A percentile compares a stretch with the other conserved stretches of the same genome.
Conservation (phyloP, 345 rosid species). For the Brassica juncea region DNA sequence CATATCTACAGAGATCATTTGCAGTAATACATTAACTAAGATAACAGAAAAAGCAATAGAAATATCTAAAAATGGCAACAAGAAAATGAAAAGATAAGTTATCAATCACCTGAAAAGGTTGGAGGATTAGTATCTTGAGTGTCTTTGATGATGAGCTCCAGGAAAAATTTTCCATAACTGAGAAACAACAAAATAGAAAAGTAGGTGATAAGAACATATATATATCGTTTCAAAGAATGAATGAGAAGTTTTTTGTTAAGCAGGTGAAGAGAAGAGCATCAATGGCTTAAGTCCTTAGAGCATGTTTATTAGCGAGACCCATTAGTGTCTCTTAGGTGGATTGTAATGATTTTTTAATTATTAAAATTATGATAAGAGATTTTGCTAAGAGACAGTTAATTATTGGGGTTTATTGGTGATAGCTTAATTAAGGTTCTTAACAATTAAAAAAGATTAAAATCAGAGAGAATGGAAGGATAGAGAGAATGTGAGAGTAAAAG, state of each 20-base stretch:
- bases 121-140: slow-evolving; percentile 42
- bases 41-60: neutral
- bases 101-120: slow-evolving; percentile 60
- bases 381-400: too few relatives aligned
- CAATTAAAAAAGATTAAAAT: too few relatives aligned
- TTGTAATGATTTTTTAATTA: too few relatives aligned
- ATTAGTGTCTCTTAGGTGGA: too few relatives aligned
- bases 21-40: neutral
- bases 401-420: too few relatives aligned
- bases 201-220: neutral
- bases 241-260: neutral
- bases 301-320: too few relatives aligned
- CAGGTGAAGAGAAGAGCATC: slow-evolving; percentile 3
- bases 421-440: too few relatives aligned
- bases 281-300: slow-evolving; percentile 27
- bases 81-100: neutral
- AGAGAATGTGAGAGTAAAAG: too few relatives aligned
- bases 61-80: neutral
- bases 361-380: too few relatives aligned
- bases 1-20: slow-evolving; percentile 60
- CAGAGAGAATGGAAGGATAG: too few relatives aligned
- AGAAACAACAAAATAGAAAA: slow-evolving; percentile 8
- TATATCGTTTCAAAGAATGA: neutral
- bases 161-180: slow-evolving; percentile 70
- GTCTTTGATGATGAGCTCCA: slow-evolving; percentile 62